Percentiles rank a stretch among this genome's conserved stretches.
Evolutionary conservation across 129 eudicot species (phyloP).

Genomic region (carrot (Daucus carota)): DH1_v3.0 NC_030385.2:42801501-42802000

Average conservation of each 20-base stretch:
- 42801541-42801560: constrained; percentile 84
- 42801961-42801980: constrained; percentile 55
- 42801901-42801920: constrained; percentile 83
- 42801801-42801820: neutral
- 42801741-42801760: constrained; percentile 32
- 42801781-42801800: constrained; percentile 53
- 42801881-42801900: constrained; percentile 14
- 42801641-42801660: constrained; percentile 93
- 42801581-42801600: constrained; percentile 90
- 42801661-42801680: constrained; percentile 76
- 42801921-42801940: constrained; percentile 72
- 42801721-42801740: constrained; percentile 71
- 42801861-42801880: neutral
- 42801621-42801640: constrained; percentile 91
- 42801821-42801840: neutral
- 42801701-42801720: constrained; percentile 79
- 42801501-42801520: constrained; percentile 82
- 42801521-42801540: constrained; percentile 88
- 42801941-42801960: constrained; percentile 70
- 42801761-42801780: constrained; percentile 58
- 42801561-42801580: constrained; percentile 94
- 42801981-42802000: constrained; percentile 91
- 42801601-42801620: constrained; percentile 78
- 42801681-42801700: constrained; percentile 90
- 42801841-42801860: neutral